Percentiles rank a stretch among this genome's conserved stretches.
phyloP scores from a whole-genome alignment of 2,329 filamentous ascomycete species.

The Trichoderma semiorbis region DNA sequence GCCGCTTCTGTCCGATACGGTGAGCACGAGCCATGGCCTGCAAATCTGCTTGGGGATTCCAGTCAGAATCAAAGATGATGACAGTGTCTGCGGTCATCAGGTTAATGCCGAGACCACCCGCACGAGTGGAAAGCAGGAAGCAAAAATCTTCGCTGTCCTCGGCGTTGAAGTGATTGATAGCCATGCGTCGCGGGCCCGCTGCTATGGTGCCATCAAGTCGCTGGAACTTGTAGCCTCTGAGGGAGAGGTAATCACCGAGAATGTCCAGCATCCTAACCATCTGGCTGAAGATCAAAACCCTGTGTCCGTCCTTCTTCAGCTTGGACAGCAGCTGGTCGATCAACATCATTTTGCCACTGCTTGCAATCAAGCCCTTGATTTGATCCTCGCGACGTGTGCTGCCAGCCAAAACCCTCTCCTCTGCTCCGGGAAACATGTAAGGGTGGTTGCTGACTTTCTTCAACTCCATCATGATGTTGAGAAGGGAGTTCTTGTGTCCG shows the following conservation, averaged over 20 bases:
- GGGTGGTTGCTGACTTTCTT: slow-evolving; percentile 99
- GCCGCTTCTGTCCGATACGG: slow-evolving; percentile 92
- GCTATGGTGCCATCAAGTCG: slow-evolving; percentile 93
- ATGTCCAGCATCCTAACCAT: slow-evolving; percentile 99
- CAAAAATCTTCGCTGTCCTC: slow-evolving; percentile 94
- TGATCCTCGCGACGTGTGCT: slow-evolving; percentile 82
- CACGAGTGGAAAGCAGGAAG: slow-evolving; percentile 90
- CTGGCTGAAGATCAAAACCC: slow-evolving; percentile 96
- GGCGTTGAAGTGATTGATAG: slow-evolving; percentile 99
- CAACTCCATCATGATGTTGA: slow-evolving; percentile 99
- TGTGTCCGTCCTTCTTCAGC: slow-evolving; percentile 87
- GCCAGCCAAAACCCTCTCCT: slow-evolving; percentile 80
- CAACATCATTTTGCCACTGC: slow-evolving; percentile 99
- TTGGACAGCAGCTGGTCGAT: slow-evolving; percentile 93
- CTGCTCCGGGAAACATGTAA: slow-evolving; percentile 94
- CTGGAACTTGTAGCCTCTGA: slow-evolving; percentile 93
- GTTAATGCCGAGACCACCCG: slow-evolving; percentile 97
- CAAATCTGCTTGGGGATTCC: slow-evolving; percentile 97
- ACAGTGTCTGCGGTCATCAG: slow-evolving; percentile 98
- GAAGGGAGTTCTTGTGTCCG: slow-evolving; percentile 87
- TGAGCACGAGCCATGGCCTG: slow-evolving; percentile 99
- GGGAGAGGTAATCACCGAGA: slow-evolving; percentile 85
- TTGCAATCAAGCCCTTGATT: slow-evolving; percentile 88
- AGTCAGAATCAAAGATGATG: slow-evolving; percentile 95
- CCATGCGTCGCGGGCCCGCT: slow-evolving; percentile 80